Evolutionary conservation across 192 early-diverging fungal species (phyloP), one percentile per base, ranked within the genome.

Genomic region (Obelidium mucronatum): DNA sequence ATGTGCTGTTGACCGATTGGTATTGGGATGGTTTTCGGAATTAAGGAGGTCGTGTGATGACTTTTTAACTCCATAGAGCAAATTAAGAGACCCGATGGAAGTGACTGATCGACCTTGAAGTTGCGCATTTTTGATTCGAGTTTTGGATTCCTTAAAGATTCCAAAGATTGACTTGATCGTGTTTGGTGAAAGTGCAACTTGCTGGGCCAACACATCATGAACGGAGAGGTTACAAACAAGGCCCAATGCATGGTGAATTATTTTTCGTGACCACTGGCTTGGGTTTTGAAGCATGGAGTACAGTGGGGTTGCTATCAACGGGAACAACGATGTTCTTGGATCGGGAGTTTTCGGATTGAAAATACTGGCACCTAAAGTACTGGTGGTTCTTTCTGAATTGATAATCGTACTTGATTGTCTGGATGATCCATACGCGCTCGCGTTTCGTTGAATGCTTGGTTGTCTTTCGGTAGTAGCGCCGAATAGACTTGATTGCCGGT

Each of bases 221-320:
- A 65, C 59, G 3, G 73, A 35, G 19, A 75, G 40, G 40, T 75
- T 75, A 40, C 59, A 63, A 33, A 75, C 15, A n/a, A 66, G 13
- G 8, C 42, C 24, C 13, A 75, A 40, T 26, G 44, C 62, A 24
- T 75, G 13, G 33, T 51, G 36, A n/a, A 73, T 33, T n/a, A 55
- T 22, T 17, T 53, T 34, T 39, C 11, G 34, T 2, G 70, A 53
- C 52, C 70, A 73, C 8, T 44, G 31, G 11, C 37, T 61, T 24
- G 24, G 40, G 22, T 2, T 35, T 30, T 75, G 17, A 15, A 75
- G 19, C 5, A 75, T 2, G 24, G 11, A 24, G 52, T 11, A 28
- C 13, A 69, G 17, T 24, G 22, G 42, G 17, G 42, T 40, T 30
- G 33, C 8, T 19, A 60, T 60, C 6, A 19, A 24, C 15, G 24